These are phyloP conservation scores for Schoenoplectus triqueter DNA, from an alignment of 202 grass and related monocot genomes.

Conservation along the genomic window DNA sequence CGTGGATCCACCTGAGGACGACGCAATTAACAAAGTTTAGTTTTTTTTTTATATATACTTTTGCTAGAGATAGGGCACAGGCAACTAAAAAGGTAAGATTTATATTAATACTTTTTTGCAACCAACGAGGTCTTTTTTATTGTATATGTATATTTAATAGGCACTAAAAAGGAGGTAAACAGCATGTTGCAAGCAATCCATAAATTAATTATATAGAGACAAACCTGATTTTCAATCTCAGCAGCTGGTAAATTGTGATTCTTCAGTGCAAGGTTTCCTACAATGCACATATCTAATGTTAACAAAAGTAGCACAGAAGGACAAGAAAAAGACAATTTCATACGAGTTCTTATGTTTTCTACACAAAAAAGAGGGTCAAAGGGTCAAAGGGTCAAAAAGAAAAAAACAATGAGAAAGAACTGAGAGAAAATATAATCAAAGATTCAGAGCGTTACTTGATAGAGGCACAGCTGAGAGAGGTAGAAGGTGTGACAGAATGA, in stretches of 20 bases:
- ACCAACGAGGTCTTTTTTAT: background rate
- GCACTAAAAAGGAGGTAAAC: background rate
- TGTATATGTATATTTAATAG: background rate
- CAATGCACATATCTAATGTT: background rate
- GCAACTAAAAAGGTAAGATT: background rate
- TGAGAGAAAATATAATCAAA: background rate
- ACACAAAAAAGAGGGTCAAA: no score
- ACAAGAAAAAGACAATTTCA: background rate
- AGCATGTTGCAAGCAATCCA: background rate
- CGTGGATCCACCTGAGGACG: conserved; percentile 6
- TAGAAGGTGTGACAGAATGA: conserved; percentile 45
- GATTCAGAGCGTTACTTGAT: conserved; percentile 57
- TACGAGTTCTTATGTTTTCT: background rate
- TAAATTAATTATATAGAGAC: conserved; percentile 11
- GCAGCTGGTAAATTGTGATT: conserved; percentile 37
- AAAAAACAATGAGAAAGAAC: background rate
- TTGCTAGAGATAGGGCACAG: background rate
- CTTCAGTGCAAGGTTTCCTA: conserved; percentile 58
- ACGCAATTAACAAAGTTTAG: background rate
- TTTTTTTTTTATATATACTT: background rate
- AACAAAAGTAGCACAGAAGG: conserved; percentile 16
- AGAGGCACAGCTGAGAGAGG: conserved; percentile 53
- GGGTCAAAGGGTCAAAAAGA: no score
- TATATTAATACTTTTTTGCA: background rate
- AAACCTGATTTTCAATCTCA: conserved; percentile 47